A percentile compares a stretch with the other conserved stretches of the same genome.
Conservation (phyloP, 345 rosid species). For the Eucalyptus cloeziana region DNA sequence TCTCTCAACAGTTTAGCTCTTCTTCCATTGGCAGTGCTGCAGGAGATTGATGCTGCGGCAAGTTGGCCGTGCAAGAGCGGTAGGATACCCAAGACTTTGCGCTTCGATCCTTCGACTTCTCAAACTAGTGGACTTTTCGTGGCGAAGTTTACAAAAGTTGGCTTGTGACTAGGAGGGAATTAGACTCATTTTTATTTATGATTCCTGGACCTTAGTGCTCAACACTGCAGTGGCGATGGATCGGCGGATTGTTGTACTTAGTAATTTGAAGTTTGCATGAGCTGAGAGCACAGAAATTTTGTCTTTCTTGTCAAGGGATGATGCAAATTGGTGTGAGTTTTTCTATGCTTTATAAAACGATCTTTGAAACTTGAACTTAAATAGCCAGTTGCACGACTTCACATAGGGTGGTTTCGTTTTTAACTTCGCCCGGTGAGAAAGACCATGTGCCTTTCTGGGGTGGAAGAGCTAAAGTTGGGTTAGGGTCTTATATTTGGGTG, state of each 20-base stretch:
- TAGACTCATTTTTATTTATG: not conserved
- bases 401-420: not conserved
- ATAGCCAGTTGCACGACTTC: not conserved
- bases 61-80: slow-evolving; percentile 85
- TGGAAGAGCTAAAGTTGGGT: not conserved
- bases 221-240: not conserved
- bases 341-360: not conserved
- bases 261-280: not conserved
- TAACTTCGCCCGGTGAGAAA: not conserved
- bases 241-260: not conserved
- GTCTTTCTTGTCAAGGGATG: not conserved
- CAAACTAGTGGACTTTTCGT: slow-evolving; percentile 92
- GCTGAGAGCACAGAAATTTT: not conserved
- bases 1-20: not conserved
- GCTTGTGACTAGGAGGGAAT: not conserved
- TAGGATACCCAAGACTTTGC: slow-evolving; percentile 54
- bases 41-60: slow-evolving; percentile 53
- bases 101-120: slow-evolving; percentile 77
- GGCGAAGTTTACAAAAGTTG: slow-evolving; percentile 51
- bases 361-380: not conserved
- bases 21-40: slow-evolving; percentile 32
- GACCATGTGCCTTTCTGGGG: not conserved
- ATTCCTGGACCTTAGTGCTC: not conserved
- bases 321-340: not conserved
- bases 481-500: not conserved